Evolutionary conservation across 768 basidiomycete genomes (phyloP).

Genomic region (Tylopilus vinaceipallidus): DNA sequence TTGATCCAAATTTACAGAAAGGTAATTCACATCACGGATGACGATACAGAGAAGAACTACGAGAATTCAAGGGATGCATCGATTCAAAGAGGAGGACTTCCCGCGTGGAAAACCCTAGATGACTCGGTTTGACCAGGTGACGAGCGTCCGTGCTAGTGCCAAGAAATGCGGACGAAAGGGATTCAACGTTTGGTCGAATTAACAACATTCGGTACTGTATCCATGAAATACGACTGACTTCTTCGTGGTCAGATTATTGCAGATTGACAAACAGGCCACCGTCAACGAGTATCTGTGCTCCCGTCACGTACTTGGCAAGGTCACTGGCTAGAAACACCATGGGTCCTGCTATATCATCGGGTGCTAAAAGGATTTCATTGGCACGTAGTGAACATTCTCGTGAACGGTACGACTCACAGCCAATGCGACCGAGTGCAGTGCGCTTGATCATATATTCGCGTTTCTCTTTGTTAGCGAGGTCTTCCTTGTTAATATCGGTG

Average conservation of each 20-base stretch:
- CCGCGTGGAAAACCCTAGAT: too few relatives aligned
- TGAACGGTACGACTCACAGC: neutral
- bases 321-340: neutral
- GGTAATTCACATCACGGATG: neutral
- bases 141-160: too few relatives aligned
- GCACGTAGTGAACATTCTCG: neutral
- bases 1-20: neutral
- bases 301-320: neutral
- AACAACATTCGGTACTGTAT: neutral
- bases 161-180: neutral
- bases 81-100: conserved; percentile 47
- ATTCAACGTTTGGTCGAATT: conserved; percentile 36
- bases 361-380: neutral
- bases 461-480: neutral
- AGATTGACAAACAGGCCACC: neutral
- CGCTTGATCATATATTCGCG: neutral
- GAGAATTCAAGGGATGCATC: conserved; percentile 55
- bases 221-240: neutral
- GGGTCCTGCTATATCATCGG: neutral
- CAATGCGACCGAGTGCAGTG: neutral
- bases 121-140: too few relatives aligned
- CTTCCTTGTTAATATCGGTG: neutral
- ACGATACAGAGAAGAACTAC: conserved; percentile 41
- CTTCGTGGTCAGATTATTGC: neutral
- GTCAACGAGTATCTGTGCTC: neutral